These are phyloP conservation scores for Colletotrichum scovillei DNA, from an alignment of 2,329 filamentous ascomycete genomes.

Conservation along the genomic window DNA sequence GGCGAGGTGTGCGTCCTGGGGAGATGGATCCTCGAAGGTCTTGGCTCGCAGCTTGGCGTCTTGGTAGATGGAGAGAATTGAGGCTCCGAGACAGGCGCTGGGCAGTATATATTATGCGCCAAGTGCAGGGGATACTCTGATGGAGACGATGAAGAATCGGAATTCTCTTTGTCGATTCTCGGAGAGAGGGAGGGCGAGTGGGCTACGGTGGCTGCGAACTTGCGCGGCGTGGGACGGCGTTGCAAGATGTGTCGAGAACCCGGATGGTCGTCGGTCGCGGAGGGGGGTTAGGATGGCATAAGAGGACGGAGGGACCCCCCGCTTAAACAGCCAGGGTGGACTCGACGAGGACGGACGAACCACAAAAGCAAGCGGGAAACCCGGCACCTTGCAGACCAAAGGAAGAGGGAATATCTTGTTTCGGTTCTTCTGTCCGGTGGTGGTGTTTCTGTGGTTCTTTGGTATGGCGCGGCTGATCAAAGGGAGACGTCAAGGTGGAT, in stretches of 20 bases:
- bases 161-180: not conserved
- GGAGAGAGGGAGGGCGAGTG: not conserved
- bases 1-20: not conserved
- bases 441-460: slow-evolving; percentile 8
- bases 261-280: slow-evolving; percentile 29
- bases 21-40: slow-evolving; percentile 19
- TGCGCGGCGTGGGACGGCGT: not conserved
- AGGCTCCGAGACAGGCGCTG: slow-evolving; percentile 10
- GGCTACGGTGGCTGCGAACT: not conserved
- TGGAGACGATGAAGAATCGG: not conserved
- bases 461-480: not conserved
- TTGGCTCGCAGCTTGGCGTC: slow-evolving; percentile 35
- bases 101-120: slow-evolving; percentile 31
- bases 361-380: slow-evolving; percentile 17
- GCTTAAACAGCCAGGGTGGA: slow-evolving; percentile 15
- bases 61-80: slow-evolving; percentile 1
- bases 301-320: slow-evolving; percentile 24
- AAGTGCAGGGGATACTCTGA: not conserved
- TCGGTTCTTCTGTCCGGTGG: not conserved
- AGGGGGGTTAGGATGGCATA: slow-evolving; percentile 22
- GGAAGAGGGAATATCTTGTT: slow-evolving; percentile 13
- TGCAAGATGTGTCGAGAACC: slow-evolving; percentile 20
- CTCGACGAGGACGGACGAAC: slow-evolving; percentile 25
- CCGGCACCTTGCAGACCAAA: slow-evolving; percentile 26
- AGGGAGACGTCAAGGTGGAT: slow-evolving; percentile 8